A percentile compares a stretch with the other conserved stretches of the same genome.
These are phyloP conservation scores for Atalantia buxifolia DNA, from an alignment of 345 rosid genomes.

Conservation along the genomic window DNA sequence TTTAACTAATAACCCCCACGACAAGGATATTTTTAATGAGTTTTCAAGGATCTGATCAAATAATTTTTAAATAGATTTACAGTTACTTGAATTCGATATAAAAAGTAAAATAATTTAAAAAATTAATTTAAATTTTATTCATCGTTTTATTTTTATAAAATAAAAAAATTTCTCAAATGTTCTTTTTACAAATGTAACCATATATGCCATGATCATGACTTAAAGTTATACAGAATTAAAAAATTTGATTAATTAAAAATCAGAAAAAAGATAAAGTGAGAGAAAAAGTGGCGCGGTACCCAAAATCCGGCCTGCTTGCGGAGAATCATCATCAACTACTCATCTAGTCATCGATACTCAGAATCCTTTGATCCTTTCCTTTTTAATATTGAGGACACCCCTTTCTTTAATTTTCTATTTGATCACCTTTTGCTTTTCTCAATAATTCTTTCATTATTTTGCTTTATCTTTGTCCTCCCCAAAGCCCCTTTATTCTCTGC, in stretches of 20 bases:
- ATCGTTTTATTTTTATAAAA: too few species aligned
- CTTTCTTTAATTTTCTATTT: neutral
- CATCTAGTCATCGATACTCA: neutral
- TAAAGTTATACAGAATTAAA: neutral
- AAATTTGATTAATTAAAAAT: neutral
- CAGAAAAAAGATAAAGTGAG: neutral
- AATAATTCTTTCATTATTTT: conserved; percentile 32
- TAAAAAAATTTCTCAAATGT: neutral
- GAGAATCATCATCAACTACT: neutral
- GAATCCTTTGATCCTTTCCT: conserved; percentile 4
- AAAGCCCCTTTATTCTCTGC: conserved; percentile 34
- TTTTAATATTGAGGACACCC: conserved; percentile 19
- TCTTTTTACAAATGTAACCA: too few species aligned
- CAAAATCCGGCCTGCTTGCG: conserved; percentile 6
- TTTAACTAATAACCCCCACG: too few species aligned
- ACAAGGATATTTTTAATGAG: too few species aligned
- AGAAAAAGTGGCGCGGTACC: conserved; percentile 17
- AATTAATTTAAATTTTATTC: too few species aligned
- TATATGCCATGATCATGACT: too few species aligned
- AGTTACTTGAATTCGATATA: too few species aligned
- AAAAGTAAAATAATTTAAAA: too few species aligned
- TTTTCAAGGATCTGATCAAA: too few species aligned
- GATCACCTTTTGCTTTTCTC: conserved; percentile 35
- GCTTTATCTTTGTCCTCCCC: conserved; percentile 20
- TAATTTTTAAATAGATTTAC: too few species aligned